Percentiles rank a stretch among this genome's conserved stretches.
Conservation (phyloP, 1,284 basidiomycete genomes). For the Cutaneotrichosporon dermatis region DNA sequence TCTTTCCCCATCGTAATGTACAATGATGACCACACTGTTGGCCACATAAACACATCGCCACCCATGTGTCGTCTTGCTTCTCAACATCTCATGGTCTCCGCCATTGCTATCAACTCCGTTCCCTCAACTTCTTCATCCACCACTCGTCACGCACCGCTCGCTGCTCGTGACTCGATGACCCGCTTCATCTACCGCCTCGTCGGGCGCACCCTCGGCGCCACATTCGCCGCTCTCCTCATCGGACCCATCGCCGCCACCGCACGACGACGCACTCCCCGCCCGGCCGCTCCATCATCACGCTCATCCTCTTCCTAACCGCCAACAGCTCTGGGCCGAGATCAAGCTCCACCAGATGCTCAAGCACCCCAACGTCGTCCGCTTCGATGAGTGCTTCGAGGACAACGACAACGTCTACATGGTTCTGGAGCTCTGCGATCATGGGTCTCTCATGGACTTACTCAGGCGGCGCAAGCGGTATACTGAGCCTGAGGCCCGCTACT, state of each 20-base stretch:
- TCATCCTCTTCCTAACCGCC: neutral
- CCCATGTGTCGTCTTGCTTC: too few species aligned
- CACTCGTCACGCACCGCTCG: too few species aligned
- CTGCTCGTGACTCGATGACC: neutral
- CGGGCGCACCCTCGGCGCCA: conserved; percentile 2
- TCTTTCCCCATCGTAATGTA: too few species aligned
- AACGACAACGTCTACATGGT: conserved; percentile 95
- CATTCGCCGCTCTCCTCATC: conserved; percentile 1
- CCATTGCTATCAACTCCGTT: neutral
- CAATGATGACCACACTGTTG: too few species aligned
- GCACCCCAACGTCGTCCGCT: conserved; percentile 89
- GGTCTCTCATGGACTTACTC: conserved; percentile 78
- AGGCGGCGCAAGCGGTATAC: conserved; percentile 81
- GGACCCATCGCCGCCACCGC: neutral
- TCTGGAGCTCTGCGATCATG: conserved; percentile 85
- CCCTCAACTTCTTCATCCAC: neutral
- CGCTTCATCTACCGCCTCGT: neutral
- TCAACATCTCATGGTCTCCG: too few species aligned
- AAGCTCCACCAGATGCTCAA: conserved; percentile 90
- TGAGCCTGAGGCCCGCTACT: conserved; percentile 88
- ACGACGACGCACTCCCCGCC: neutral
- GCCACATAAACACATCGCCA: too few species aligned
- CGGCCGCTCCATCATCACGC: neutral
- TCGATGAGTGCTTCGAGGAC: conserved; percentile 95
- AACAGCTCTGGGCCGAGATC: conserved; percentile 91